Evolutionary conservation across 805 yeast genomes (phyloP).

Genomic region (Yamadazyma endophytica): DNA sequence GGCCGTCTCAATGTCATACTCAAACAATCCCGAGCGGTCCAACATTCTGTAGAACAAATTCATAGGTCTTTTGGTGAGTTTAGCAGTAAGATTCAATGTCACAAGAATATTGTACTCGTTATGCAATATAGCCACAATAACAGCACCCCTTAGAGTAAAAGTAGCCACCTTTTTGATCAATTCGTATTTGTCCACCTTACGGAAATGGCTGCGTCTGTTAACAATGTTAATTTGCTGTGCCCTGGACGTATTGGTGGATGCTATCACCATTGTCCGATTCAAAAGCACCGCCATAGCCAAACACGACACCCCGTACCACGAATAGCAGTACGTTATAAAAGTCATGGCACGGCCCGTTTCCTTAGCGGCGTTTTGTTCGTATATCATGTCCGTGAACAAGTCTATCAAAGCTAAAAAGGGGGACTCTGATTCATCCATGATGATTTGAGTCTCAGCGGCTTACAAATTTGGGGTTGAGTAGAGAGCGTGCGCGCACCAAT

Average conservation of each 20-base stretch:
- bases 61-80: slow-evolving; percentile 9
- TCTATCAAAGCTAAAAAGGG: too few relatives aligned
- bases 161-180: too few relatives aligned
- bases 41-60: slow-evolving; percentile 13
- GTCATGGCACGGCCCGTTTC: too few relatives aligned
- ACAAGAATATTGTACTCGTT: slow-evolving; percentile 26
- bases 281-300: slow-evolving; percentile 34
- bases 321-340: slow-evolving; percentile 27
- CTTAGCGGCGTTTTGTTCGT: too few relatives aligned
- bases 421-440: too few relatives aligned
- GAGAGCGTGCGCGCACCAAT: too few relatives aligned
- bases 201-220: slow-evolving; percentile 12
- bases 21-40: slow-evolving; percentile 14
- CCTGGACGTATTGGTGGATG: slow-evolving; percentile 27
- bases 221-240: slow-evolving; percentile 17
- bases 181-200: too few relatives aligned
- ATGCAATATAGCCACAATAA: slow-evolving; percentile 20
- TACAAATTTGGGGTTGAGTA: too few relatives aligned
- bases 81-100: slow-evolving; percentile 22
- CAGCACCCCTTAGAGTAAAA: slow-evolving; percentile 11
- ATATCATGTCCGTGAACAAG: too few relatives aligned
- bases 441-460: too few relatives aligned
- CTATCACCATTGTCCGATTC: slow-evolving; percentile 35
- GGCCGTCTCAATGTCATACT: slow-evolving; percentile 17
- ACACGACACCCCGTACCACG: slow-evolving; percentile 35